Evolutionary conservation across 2,329 filamentous ascomycete species (phyloP).

Genomic region (Trichoderma simmonsii): DNA sequence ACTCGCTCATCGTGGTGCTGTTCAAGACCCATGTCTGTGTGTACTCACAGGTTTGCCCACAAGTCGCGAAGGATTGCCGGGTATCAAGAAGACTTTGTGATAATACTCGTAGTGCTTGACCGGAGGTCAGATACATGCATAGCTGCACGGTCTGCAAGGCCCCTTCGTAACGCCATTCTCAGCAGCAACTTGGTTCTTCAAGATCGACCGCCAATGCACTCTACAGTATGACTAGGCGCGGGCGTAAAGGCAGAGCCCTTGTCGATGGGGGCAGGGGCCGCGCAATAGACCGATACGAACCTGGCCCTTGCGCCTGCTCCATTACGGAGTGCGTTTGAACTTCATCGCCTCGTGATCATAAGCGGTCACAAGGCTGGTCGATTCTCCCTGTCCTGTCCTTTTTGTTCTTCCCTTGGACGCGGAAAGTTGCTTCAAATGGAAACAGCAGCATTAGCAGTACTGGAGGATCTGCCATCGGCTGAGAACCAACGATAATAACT

Average conservation of each 20-base stretch:
- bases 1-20: background rate
- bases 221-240: slow-evolving; percentile 10
- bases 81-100: background rate
- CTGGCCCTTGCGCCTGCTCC: slow-evolving; percentile 10
- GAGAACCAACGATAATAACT: background rate
- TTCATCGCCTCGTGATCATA: slow-evolving; percentile 17
- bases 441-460: background rate
- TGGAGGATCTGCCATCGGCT: background rate
- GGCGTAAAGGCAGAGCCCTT: slow-evolving; percentile 10
- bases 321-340: slow-evolving; percentile 2
- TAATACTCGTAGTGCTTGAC: background rate
- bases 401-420: background rate
- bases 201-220: slow-evolving; percentile 20
- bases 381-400: background rate
- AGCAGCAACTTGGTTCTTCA: background rate
- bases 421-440: background rate
- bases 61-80: background rate
- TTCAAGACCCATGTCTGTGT: background rate
- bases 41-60: background rate
- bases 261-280: slow-evolving; percentile 1
- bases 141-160: background rate
- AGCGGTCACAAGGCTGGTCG: slow-evolving; percentile 14
- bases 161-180: background rate
- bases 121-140: background rate
- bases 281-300: slow-evolving; percentile 14